Percentiles rank a stretch among this genome's conserved stretches.
Conservation (phyloP, 2,329 filamentous ascomycete species). For the Penicillium sp. region DNA sequence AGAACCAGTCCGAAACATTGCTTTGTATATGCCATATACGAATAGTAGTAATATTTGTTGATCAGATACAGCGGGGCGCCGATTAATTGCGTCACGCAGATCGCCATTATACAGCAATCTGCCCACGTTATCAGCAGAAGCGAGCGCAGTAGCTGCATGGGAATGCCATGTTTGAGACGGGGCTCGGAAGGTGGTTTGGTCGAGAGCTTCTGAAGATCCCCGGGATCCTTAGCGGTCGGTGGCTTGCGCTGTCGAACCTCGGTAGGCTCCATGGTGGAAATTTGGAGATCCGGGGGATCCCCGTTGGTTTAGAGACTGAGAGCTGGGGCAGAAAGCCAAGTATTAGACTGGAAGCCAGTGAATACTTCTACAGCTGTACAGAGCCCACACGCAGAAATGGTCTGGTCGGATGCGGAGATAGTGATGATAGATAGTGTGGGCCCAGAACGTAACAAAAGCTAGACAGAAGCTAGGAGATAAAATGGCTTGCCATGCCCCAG, state of each 20-base stretch:
- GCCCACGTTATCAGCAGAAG: slow-evolving; percentile 47
- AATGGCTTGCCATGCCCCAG: not conserved
- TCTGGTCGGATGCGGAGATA: not conserved
- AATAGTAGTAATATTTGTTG: slow-evolving; percentile 60
- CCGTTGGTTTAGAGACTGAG: not conserved
- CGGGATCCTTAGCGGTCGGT: slow-evolving; percentile 15
- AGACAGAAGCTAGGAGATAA: not conserved
- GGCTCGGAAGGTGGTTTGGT: slow-evolving; percentile 29
- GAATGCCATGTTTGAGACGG: slow-evolving; percentile 45
- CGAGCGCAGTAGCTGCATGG: slow-evolving; percentile 47
- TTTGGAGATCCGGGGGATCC: not conserved
- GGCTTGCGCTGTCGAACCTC: slow-evolving; percentile 35
- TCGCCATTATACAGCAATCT: slow-evolving; percentile 41
- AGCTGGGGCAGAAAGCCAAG: not conserved
- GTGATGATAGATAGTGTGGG: not conserved
- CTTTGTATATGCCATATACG: slow-evolving; percentile 65
- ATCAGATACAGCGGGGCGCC: slow-evolving; percentile 61
- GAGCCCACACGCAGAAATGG: not conserved
- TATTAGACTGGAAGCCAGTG: not conserved
- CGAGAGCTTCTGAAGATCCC: slow-evolving; percentile 17
- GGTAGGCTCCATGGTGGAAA: slow-evolving; percentile 30
- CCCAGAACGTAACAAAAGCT: not conserved
- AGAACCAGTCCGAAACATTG: slow-evolving; percentile 63
- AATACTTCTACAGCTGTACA: not conserved
- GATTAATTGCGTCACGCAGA: slow-evolving; percentile 57